Evolutionary conservation across 2,329 filamentous ascomycete genomes (phyloP).

Genomic region (Pseudocercospora crystallina): DNA sequence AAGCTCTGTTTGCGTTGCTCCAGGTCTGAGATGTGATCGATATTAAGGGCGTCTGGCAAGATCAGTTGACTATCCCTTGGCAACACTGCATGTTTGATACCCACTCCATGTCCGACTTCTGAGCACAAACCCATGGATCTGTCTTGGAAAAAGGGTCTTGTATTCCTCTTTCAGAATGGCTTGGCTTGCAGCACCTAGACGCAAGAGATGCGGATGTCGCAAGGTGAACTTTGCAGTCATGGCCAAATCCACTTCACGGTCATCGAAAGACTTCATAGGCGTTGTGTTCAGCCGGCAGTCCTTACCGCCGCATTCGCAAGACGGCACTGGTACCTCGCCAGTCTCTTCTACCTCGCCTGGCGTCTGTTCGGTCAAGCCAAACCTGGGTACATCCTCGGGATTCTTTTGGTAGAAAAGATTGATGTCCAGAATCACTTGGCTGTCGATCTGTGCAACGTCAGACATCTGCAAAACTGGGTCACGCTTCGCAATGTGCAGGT

Average conservation of each 20-base stretch:
- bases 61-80: too few relatives aligned
- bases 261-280: background rate
- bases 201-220: background rate
- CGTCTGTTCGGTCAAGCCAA: background rate
- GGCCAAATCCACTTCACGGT: background rate
- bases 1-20: background rate
- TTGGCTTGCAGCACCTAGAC: too few relatives aligned
- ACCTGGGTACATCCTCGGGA: background rate
- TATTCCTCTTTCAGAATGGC: too few relatives aligned
- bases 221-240: background rate
- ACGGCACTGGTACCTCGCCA: too few relatives aligned
- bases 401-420: background rate
- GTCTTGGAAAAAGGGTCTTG: background rate
- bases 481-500: too few relatives aligned
- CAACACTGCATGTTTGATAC: too few relatives aligned
- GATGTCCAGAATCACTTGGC: conserved; percentile 3
- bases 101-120: background rate
- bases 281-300: too few relatives aligned
- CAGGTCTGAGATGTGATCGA: background rate
- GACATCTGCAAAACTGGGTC: too few relatives aligned
- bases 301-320: too few relatives aligned
- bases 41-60: too few relatives aligned
- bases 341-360: background rate
- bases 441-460: background rate
- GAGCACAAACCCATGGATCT: conserved; percentile 1